Evolutionary conservation across 306 rosid genomes (phyloP).

Genomic region (Hylodesmum podocarpum): DNA sequence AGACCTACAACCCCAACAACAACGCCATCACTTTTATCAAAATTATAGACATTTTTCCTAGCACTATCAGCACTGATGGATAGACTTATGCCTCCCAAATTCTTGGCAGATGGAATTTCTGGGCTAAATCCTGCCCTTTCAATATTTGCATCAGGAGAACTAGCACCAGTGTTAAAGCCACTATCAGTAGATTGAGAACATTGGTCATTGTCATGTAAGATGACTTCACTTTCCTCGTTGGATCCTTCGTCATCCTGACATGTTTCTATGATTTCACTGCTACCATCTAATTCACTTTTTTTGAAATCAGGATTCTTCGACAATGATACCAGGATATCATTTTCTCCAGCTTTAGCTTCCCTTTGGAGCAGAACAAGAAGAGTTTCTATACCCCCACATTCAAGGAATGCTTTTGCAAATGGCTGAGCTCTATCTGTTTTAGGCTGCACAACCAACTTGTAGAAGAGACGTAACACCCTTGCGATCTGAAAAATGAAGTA

Average conservation of each 20-base stretch:
- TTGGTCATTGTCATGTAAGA: slow-evolving; percentile 45
- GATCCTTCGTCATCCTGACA: slow-evolving; percentile 45
- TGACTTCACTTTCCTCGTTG: slow-evolving; percentile 45
- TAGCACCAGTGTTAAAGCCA: slow-evolving; percentile 38
- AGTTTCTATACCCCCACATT: slow-evolving; percentile 89
- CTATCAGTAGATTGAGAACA: slow-evolving; percentile 50
- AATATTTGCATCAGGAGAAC: slow-evolving; percentile 45
- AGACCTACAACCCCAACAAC: slow-evolving; percentile 82
- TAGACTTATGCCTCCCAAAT: slow-evolving; percentile 92
- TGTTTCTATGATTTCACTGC: slow-evolving; percentile 39
- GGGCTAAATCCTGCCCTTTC: slow-evolving; percentile 59
- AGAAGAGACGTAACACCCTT: slow-evolving; percentile 86
- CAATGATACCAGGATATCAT: slow-evolving; percentile 47
- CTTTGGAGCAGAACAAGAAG: slow-evolving; percentile 91
- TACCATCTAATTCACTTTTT: slow-evolving; percentile 42
- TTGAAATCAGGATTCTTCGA: slow-evolving; percentile 36
- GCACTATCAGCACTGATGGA: slow-evolving; percentile 95
- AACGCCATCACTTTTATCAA: slow-evolving; percentile 86
- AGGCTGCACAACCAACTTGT: slow-evolving; percentile 93
- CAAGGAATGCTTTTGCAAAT: slow-evolving; percentile 86
- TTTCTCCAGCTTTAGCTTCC: slow-evolving; percentile 85
- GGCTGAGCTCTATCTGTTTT: slow-evolving; percentile 78
- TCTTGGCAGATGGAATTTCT: slow-evolving; percentile 52
- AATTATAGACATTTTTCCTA: slow-evolving; percentile 90
- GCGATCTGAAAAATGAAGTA: slow-evolving; percentile 69